Evolutionary conservation across 2,329 filamentous ascomycete species (phyloP).

Genomic region (Pseudogymnoascus sp.): DNA sequence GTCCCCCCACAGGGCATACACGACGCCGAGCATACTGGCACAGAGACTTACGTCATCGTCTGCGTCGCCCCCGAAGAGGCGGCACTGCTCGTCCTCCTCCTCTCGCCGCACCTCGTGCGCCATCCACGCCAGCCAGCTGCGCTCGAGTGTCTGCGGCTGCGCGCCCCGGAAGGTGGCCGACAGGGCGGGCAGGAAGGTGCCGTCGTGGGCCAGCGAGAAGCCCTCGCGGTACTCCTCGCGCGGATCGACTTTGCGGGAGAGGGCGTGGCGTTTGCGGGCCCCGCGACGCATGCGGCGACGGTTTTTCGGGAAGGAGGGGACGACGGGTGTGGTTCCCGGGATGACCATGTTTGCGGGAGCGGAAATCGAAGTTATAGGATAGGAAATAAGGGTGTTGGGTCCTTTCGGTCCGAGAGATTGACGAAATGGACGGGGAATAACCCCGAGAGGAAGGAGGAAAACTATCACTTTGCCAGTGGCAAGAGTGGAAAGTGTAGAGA

Average conservation of each 20-base stretch:
- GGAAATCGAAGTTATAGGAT: background rate
- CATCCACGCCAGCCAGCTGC: background rate
- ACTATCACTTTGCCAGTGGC: background rate
- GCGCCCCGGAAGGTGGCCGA: background rate
- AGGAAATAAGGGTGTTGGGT: background rate
- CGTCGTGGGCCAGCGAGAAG: background rate
- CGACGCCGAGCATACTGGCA: slow-evolving; percentile 25
- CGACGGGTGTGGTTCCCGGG: background rate
- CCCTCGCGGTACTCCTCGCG: background rate
- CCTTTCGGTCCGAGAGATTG: background rate
- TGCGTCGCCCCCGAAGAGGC: slow-evolving; percentile 25
- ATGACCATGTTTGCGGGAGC: background rate
- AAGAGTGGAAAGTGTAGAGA: background rate
- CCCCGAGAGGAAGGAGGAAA: background rate
- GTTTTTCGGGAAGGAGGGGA: background rate
- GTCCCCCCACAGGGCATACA: slow-evolving; percentile 20
- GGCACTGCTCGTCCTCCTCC: slow-evolving; percentile 20
- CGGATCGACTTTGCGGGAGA: background rate
- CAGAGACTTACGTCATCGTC: slow-evolving; percentile 24
- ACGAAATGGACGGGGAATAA: background rate
- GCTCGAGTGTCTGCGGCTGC: background rate
- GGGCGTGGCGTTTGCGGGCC: slow-evolving; percentile 2
- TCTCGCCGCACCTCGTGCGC: background rate
- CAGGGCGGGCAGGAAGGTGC: background rate
- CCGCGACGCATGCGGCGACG: slow-evolving; percentile 1